phyloP scores from a whole-genome alignment of 2,329 filamentous ascomycete species.

The Biscogniauxia marginata region DNA sequence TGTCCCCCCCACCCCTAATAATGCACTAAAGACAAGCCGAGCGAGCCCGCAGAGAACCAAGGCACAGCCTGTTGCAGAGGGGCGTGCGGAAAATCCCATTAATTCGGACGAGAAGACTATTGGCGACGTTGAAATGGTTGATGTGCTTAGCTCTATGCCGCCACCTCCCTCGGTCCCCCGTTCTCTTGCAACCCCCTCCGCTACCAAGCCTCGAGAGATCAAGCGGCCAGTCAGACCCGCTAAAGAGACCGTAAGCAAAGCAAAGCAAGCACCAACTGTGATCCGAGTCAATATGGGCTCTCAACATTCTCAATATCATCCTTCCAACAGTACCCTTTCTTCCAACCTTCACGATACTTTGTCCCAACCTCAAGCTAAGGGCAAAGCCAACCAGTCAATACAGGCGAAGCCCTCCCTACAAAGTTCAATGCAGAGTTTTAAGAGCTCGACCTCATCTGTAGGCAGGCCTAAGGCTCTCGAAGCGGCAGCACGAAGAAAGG shows the following conservation, averaged over 20 bases:
- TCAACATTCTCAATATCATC: conserved; percentile 59
- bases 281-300: conserved; percentile 70
- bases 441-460: conserved; percentile 62
- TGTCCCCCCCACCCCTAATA: conserved; percentile 36
- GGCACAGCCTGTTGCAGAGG: conserved; percentile 29
- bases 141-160: conserved; percentile 55
- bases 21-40: conserved; percentile 44
- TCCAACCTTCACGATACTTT: conserved; percentile 59
- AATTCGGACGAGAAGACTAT: conserved; percentile 32
- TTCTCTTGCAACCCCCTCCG: conserved; percentile 46
- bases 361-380: conserved; percentile 48
- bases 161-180: conserved; percentile 58
- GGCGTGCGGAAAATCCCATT: conserved; percentile 31
- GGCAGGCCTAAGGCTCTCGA: conserved; percentile 70
- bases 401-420: conserved; percentile 54
- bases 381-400: conserved; percentile 67
- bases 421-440: conserved; percentile 68
- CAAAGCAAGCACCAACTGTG: conserved; percentile 67
- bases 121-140: conserved; percentile 55
- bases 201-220: conserved; percentile 50
- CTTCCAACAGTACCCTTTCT: conserved; percentile 56
- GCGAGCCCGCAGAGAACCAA: conserved; percentile 54
- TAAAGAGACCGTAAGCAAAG: conserved; percentile 57
- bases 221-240: conserved; percentile 62
- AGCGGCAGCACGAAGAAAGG: conserved; percentile 76